Base-by-base conservation (phyloP, 345 rosid genomes). In the Aethionema arabicum region DNA sequence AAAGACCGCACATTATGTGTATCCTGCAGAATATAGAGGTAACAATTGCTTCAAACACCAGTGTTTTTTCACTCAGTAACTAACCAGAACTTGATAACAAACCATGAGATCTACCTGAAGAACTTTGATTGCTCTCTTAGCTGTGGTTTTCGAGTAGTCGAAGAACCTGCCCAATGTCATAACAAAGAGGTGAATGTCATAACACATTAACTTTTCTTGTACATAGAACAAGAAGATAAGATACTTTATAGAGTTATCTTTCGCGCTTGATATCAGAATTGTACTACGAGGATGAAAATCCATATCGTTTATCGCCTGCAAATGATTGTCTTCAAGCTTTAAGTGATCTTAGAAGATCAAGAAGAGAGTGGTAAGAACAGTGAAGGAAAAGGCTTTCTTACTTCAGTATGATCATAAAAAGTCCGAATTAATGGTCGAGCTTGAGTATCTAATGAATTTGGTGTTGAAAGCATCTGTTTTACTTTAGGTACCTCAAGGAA, bases 241-340 rank as follows among this genome's bases (percentile, higher is more conserved):
- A 59, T 83, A 87, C 95, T 87, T 90, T 79, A 90, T 80, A 45
- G 90, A 83, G 52, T 79, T 79, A 78, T 87, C 92, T 69, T 90
- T 87, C 73, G 91, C 82, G 9, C 86, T 88, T 11, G 92, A 83
- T 76, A 82, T 63, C 64, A 87, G 82, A 67, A 90, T 65, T 7
- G 90, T 74, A 56, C 32, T 85, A 59, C 85, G 95, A 59, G 97
- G 87, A 75, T 87, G 95, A 73, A 90, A 87, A 76, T 90, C 95
- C 79, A 90, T 67, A 75, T 90, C 97, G 52, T 82, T 90, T 66
- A 90, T 72, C 31, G 90, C 86, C 92, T 90, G 82, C 78, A 74
- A 64, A 63, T 36, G 37, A 63, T 42, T 57, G 30, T 50, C 36
- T 49, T 1, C 8, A 52, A 52, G 40, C 12, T 37, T 4, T 30